phyloP scores from a whole-genome alignment of 2,329 filamentous ascomycete genomes.

The Botryotinia calthae region DNA sequence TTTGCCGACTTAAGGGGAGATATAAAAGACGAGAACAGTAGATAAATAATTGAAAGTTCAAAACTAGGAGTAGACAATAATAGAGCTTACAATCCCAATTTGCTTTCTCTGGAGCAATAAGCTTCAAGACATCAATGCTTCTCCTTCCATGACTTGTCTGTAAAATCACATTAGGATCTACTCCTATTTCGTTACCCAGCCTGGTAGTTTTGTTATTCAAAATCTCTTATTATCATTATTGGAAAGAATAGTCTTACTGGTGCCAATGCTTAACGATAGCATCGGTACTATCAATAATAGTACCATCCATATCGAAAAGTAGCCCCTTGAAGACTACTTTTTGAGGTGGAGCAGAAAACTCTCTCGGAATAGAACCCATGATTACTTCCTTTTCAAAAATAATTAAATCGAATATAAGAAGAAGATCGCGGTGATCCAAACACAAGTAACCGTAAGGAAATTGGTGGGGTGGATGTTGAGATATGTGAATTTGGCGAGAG shows the following conservation, averaged over 20 bases:
- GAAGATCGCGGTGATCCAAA: conserved; percentile 14
- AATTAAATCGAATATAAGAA: not conserved
- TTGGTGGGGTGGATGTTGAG: conserved; percentile 31
- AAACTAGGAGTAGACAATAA: conserved; percentile 30
- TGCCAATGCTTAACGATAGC: conserved; percentile 79
- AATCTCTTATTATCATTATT: not conserved
- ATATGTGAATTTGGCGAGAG: conserved; percentile 26
- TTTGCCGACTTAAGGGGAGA: not conserved
- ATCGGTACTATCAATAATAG: conserved; percentile 76
- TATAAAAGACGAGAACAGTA: not conserved
- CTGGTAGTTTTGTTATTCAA: conserved; percentile 42
- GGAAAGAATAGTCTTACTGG: conserved; percentile 36
- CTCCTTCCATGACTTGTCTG: conserved; percentile 88
- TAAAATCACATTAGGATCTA: conserved; percentile 80
- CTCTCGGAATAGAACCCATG: conserved; percentile 32
- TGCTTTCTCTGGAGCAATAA: conserved; percentile 79
- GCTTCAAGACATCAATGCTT: conserved; percentile 78
- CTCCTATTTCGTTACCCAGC: conserved; percentile 78
- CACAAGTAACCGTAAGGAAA: conserved; percentile 28
- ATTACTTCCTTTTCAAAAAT: not conserved
- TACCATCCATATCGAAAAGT: conserved; percentile 69
- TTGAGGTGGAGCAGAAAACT: conserved; percentile 30
- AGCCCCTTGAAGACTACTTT: conserved; percentile 33
- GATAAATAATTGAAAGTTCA: not conserved
- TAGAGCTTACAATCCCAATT: conserved; percentile 80